phyloP scores from a whole-genome alignment of 257 asterid species.

The Salvia hispanica region DNA sequence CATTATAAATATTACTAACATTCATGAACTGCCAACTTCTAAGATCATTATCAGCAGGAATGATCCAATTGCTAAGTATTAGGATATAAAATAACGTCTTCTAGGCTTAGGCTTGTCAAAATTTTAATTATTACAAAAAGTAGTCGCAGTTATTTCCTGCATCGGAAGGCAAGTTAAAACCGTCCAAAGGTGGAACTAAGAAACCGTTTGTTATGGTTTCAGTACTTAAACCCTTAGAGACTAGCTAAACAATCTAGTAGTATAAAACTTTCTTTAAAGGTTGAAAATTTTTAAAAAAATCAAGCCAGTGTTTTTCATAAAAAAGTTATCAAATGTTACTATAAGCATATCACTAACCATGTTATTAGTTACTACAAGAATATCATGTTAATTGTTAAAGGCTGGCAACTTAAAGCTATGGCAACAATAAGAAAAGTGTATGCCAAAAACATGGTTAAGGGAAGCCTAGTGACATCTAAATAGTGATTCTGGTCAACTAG shows the following conservation, averaged over 20 bases:
- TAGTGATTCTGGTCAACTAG: slow-evolving; percentile 9
- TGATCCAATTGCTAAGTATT: neutral
- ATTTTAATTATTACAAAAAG: slow-evolving; percentile 3
- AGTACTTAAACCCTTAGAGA: neutral
- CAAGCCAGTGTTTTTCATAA: neutral
- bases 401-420: neutral
- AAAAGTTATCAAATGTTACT: neutral
- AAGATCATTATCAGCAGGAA: slow-evolving; percentile 17
- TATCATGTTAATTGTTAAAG: slow-evolving; percentile 6
- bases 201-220: neutral
- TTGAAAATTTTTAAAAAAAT: neutral
- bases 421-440: neutral
- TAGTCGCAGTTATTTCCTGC: slow-evolving; percentile 1
- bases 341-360: neutral
- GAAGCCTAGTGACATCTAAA: neutral
- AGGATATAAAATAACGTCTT: slow-evolving; percentile 7
- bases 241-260: neutral
- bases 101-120: neutral
- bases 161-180: neutral
- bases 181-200: too few species aligned
- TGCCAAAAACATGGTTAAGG: slow-evolving; percentile 1
- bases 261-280: slow-evolving; percentile 6
- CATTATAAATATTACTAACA: slow-evolving; percentile 18
- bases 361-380: slow-evolving; percentile 3
- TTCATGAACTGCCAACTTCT: slow-evolving; percentile 1